Percentiles rank a stretch among this genome's conserved stretches.
Evolutionary conservation across 305 asterid species (phyloP).

Genomic region (Salvia sclarea): DNA sequence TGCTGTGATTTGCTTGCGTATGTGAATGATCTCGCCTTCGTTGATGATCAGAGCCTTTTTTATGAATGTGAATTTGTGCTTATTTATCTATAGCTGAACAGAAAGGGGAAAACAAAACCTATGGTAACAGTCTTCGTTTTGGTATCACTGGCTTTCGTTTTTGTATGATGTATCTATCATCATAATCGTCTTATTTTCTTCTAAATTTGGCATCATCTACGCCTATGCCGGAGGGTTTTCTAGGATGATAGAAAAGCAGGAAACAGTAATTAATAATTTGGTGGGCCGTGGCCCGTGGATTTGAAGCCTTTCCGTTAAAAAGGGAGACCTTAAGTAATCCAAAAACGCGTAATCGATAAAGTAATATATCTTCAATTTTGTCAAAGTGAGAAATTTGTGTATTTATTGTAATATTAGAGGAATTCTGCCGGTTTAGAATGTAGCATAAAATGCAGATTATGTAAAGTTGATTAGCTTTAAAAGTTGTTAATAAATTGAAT

Average conservation of each 20-base stretch:
- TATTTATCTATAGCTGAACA: slow-evolving; percentile 3
- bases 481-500: background rate
- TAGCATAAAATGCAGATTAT: slow-evolving; percentile 5
- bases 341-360: slow-evolving; percentile 29
- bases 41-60: background rate
- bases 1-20: background rate
- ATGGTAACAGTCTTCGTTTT: too few relatives aligned
- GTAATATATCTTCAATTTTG: background rate
- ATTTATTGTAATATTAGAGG: background rate
- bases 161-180: background rate
- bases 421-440: background rate
- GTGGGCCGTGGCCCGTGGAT: slow-evolving; percentile 31
- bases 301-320: slow-evolving; percentile 32
- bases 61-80: background rate
- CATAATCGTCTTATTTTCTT: background rate
- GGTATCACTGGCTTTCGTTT: background rate
- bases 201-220: slow-evolving; percentile 29
- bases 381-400: background rate
- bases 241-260: slow-evolving; percentile 2
- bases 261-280: slow-evolving; percentile 25
- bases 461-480: slow-evolving; percentile 13
- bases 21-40: slow-evolving; percentile 17
- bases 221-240: background rate
- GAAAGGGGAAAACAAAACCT: background rate
- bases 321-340: slow-evolving; percentile 21